Evolutionary conservation across 345 rosid species (phyloP).

Genomic region (Linum usitatissimum): DNA sequence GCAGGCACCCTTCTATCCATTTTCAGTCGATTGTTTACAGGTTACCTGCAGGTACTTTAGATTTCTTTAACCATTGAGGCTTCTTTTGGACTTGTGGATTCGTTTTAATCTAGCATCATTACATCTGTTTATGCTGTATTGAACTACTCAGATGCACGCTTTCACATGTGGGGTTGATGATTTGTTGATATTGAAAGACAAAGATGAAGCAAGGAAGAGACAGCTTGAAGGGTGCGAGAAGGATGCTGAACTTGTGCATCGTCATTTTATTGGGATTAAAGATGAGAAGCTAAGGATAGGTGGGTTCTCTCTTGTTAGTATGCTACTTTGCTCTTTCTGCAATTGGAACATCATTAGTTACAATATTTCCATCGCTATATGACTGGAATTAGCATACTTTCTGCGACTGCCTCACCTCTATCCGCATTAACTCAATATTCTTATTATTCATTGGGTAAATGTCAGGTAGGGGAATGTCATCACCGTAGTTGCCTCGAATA

Average conservation of each 20-base stretch:
- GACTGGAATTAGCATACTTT: too few relatives aligned
- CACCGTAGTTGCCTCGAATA: too few relatives aligned
- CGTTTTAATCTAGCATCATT: slow-evolving; percentile 5
- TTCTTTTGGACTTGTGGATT: too few relatives aligned
- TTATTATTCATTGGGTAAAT: too few relatives aligned
- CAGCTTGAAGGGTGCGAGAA: slow-evolving; percentile 65
- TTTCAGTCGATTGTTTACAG: slow-evolving; percentile 80
- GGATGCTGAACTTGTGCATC: slow-evolving; percentile 63
- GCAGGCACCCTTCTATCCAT: slow-evolving; percentile 83
- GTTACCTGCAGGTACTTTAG: slow-evolving; percentile 67
- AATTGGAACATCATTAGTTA: too few relatives aligned
- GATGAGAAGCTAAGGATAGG: slow-evolving; percentile 38
- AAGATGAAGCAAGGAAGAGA: slow-evolving; percentile 55
- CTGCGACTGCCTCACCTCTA: too few relatives aligned
- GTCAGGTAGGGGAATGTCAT: too few relatives aligned
- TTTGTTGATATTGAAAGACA: slow-evolving; percentile 56
- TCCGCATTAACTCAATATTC: too few relatives aligned
- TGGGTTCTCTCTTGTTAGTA: slow-evolving; percentile 10
- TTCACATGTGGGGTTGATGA: slow-evolving; percentile 99
- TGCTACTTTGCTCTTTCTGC: background rate
- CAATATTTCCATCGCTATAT: too few relatives aligned
- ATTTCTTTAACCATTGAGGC: background rate
- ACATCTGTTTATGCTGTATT: slow-evolving; percentile 18
- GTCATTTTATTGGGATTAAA: slow-evolving; percentile 49
- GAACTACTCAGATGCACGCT: slow-evolving; percentile 73